Evolutionary conservation across 192 early-diverging fungal species (phyloP), one percentile per base, ranked within the genome.

Genomic region (Pilaira anomala): DNA sequence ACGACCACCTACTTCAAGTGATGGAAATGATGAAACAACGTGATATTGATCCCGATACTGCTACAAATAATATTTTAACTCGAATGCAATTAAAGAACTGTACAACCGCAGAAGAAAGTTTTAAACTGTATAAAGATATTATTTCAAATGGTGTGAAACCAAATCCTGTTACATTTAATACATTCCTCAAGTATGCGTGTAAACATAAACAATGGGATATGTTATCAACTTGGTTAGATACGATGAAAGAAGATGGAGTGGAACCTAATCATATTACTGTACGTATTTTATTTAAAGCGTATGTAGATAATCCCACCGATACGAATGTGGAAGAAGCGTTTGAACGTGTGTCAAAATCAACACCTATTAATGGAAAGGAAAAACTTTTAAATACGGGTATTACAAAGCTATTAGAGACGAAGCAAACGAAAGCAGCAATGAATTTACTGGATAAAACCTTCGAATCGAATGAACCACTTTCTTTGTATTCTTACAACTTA

Each of bases 161-260:
- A 1, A 61, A 52, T 3, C 40, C 22, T 11, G 67, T 48, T 25
- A 69, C 67, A 14, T 69, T 53, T 52, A 69, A 69, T 40, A 69
- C 61, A 2, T 63, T 69, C 16, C 21, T 69, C 12, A 51, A 44
- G 11, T 21, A 69, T 21, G 46, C 49, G 0, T 62, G 59, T 33
- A 14, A 63, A 13, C 12, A 36, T 7, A 13, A 57, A 7, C 9
- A 53, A 7, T 69, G 67, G 67, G 24, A 54, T 1, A 12, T 25
- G 4, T 13, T 69, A 6, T 19, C 18, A 4, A 28, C 46, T 18
- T 69, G 67, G 67, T 16, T 69, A 25, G 52, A 69, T 19, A 22
- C 18, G 21, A 16, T 69, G 21, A 5, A 22, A 7, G 14, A 7
- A 9, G 18, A 40, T 7, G 8, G 4, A 4, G 7, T 19, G 4